phyloP scores from a whole-genome alignment of 2,329 filamentous ascomycete species.

The Hypoxylon sp. region DNA sequence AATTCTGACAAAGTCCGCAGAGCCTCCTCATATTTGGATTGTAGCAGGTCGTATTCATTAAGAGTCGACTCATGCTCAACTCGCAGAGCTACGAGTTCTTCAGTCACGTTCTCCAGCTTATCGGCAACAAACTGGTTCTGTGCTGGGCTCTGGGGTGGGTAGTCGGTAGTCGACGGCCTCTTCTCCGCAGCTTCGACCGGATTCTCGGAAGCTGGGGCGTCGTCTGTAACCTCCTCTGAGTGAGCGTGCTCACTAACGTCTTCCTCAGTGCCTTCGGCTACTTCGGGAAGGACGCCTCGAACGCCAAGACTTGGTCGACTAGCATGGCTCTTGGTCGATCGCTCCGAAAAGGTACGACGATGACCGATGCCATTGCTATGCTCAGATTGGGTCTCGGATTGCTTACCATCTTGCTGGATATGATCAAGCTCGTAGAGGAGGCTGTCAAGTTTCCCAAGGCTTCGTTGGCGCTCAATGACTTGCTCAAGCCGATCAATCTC shows the following conservation, averaged over 20 bases:
- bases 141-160: conserved; percentile 76
- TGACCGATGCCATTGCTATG: conserved; percentile 60
- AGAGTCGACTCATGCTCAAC: conserved; percentile 90
- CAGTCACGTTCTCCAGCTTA: conserved; percentile 90
- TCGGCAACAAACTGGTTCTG: conserved; percentile 90
- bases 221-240: conserved; percentile 24
- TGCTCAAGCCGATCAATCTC: conserved; percentile 95
- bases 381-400: conserved; percentile 56
- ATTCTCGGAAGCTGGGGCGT: conserved; percentile 37
- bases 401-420: conserved; percentile 73
- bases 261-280: conserved; percentile 59
- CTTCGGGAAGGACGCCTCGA: conserved; percentile 69
- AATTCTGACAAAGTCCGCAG: conserved; percentile 85
- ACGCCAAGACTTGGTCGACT: conserved; percentile 67
- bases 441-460: conserved; percentile 93
- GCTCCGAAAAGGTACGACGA: conserved; percentile 63
- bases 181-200: conserved; percentile 18
- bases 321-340: conserved; percentile 68
- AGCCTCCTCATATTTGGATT: conserved; percentile 91
- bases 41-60: conserved; percentile 84
- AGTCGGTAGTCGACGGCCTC: conserved; percentile 51
- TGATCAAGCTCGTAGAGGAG: conserved; percentile 91
- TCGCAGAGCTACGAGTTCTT: conserved; percentile 90
- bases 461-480: conserved; percentile 94
- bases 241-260: conserved; percentile 47